Evolutionary conservation across 1,284 basidiomycete genomes (phyloP).

Genomic region (Sporisorium graminicola): DNA sequence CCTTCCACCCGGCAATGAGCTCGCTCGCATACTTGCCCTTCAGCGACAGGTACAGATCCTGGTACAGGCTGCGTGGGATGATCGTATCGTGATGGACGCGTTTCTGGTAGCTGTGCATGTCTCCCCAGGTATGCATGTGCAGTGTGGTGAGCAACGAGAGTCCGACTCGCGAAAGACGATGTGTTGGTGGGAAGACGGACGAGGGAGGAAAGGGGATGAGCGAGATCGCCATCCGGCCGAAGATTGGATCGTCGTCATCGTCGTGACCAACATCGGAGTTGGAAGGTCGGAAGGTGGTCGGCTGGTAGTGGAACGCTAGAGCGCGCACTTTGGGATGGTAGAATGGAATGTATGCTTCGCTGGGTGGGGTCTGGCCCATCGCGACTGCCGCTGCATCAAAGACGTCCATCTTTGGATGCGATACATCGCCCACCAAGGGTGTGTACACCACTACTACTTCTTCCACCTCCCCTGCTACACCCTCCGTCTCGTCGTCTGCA

Average conservation of each 20-base stretch:
- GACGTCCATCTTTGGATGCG: slow-evolving; percentile 27
- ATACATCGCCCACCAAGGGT: slow-evolving; percentile 22
- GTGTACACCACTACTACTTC: slow-evolving; percentile 48
- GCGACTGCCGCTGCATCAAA: background rate
- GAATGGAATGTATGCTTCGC: slow-evolving; percentile 56
- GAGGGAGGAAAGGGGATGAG: slow-evolving; percentile 69
- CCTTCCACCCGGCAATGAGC: slow-evolving; percentile 75
- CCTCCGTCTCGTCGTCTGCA: background rate
- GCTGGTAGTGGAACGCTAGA: slow-evolving; percentile 56
- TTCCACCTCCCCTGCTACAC: slow-evolving; percentile 15
- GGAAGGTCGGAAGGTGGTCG: background rate
- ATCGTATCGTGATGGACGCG: slow-evolving; percentile 86
- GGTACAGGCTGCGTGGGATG: slow-evolving; percentile 82
- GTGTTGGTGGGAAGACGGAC: slow-evolving; percentile 62
- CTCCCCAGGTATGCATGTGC: slow-evolving; percentile 87
- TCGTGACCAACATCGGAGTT: too few relatives aligned
- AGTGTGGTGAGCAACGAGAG: slow-evolving; percentile 83
- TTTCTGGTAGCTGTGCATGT: slow-evolving; percentile 83
- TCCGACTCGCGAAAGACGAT: slow-evolving; percentile 82
- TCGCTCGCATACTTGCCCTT: slow-evolving; percentile 78
- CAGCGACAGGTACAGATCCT: slow-evolving; percentile 88
- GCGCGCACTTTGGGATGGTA: slow-evolving; percentile 66
- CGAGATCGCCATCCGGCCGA: slow-evolving; percentile 73
- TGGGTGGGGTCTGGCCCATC: slow-evolving; percentile 3
- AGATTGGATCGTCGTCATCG: slow-evolving; percentile 1